A percentile compares a stretch with the other conserved stretches of the same genome.
phyloP scores from a whole-genome alignment of 345 rosid species.

The Populus deltoides region DNA sequence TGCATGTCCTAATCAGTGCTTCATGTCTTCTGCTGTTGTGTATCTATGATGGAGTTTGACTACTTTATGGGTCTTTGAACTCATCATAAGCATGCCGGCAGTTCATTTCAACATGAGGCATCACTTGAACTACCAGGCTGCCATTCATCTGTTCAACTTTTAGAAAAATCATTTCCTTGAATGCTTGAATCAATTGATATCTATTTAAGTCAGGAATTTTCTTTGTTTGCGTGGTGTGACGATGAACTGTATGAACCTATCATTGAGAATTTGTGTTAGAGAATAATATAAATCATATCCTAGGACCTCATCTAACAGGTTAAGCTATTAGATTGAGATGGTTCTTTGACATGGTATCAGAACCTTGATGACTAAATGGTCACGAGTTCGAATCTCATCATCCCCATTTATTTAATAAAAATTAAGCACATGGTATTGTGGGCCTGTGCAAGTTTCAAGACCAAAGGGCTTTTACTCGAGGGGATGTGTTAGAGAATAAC shows the following conservation, averaged over 20 bases:
- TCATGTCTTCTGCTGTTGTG: not conserved
- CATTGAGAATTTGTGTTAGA: not conserved
- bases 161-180: not conserved
- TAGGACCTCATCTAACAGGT: too few species aligned
- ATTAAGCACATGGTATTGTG: too few species aligned
- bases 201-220: not conserved
- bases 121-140: not conserved
- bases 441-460: too few species aligned
- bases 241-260: not conserved
- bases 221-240: not conserved
- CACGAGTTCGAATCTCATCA: too few species aligned
- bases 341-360: too few species aligned
- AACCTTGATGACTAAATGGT: too few species aligned
- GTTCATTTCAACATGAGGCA: not conserved
- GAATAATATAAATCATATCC: too few species aligned
- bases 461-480: too few species aligned
- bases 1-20: not conserved
- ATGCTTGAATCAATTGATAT: not conserved
- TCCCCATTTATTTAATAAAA: too few species aligned
- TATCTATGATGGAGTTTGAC: not conserved
- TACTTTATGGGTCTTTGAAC: not conserved
- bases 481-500: too few species aligned
- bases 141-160: not conserved
- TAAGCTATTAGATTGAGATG: too few species aligned
- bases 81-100: not conserved